These are phyloP conservation scores for Trichosporon sp. DNA, from an alignment of 1,284 basidiomycete species.

Conservation along the genomic window DNA sequence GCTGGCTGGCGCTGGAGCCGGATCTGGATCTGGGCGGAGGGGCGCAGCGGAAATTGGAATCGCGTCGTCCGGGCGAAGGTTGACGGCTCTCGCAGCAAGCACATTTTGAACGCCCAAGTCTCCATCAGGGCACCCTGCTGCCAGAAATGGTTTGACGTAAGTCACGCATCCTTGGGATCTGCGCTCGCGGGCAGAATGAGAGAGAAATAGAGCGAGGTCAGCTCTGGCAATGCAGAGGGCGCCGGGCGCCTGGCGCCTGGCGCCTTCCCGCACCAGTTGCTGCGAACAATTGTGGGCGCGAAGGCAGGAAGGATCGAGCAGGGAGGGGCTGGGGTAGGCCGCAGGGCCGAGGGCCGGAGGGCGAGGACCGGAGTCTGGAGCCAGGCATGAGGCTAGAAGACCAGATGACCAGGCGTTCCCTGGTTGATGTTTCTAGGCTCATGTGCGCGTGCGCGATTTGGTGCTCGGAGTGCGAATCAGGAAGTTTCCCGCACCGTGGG, in stretches of 20 bases:
- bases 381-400: not conserved
- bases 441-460: not conserved
- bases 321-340: not conserved
- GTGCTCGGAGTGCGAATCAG: not conserved
- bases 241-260: not conserved
- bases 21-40: not conserved
- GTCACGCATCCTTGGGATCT: conserved; percentile 20
- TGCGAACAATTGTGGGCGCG: not conserved
- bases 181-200: not conserved
- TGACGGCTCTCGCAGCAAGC: conserved; percentile 61
- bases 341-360: not conserved
- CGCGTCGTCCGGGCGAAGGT: not conserved
- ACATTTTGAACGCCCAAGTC: conserved; percentile 88
- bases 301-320: not conserved
- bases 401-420: not conserved
- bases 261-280: not conserved
- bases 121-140: conserved; percentile 91
- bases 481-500: not conserved
- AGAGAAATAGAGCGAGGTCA: too few species aligned
- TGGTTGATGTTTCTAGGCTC: not conserved
- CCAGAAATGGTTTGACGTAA: conserved; percentile 82
- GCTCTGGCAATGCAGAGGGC: not conserved
- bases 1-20: not conserved
- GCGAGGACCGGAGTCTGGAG: not conserved
- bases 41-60: not conserved